Conservation (phyloP, 352 stramenopile genomes). For the Globisporangium canariense region DNA sequence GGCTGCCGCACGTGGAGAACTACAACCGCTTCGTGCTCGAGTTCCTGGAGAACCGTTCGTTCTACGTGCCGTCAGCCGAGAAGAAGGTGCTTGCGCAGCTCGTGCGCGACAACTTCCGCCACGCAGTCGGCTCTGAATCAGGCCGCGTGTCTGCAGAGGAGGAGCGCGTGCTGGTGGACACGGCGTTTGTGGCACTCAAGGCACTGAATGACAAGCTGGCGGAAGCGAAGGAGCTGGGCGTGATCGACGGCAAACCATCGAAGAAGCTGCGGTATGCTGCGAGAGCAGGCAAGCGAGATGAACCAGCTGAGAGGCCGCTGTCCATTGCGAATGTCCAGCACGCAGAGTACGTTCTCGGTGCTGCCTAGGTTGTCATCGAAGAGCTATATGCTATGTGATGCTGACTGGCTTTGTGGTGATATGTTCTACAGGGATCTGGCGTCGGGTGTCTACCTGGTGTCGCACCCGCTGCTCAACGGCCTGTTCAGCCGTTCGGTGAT, state of each 20-base stretch:
- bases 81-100: conserved; percentile 34
- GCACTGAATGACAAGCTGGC: conserved; percentile 60
- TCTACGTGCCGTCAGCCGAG: conserved; percentile 56
- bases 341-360: conserved; percentile 29
- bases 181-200: conserved; percentile 60
- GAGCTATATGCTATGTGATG: neutral
- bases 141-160: neutral
- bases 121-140: neutral
- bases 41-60: conserved; percentile 52
- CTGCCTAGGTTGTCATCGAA: neutral
- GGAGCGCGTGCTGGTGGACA: conserved; percentile 35
- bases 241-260: conserved; percentile 14
- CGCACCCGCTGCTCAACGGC: conserved; percentile 66
- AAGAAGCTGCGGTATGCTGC: conserved; percentile 5
- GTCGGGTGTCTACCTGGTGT: conserved; percentile 66
- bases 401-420: neutral
- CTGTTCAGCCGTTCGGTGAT: conserved; percentile 77
- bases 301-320: neutral
- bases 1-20: conserved; percentile 48
- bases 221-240: conserved; percentile 29
- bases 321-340: conserved; percentile 33
- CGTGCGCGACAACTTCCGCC: conserved; percentile 51
- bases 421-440: conserved; percentile 25
- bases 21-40: conserved; percentile 54
- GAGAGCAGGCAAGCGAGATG: conserved; percentile 4